These are phyloP conservation scores for Kandelia obovata DNA, from an alignment of 345 rosid genomes.

Conservation along the genomic window DNA sequence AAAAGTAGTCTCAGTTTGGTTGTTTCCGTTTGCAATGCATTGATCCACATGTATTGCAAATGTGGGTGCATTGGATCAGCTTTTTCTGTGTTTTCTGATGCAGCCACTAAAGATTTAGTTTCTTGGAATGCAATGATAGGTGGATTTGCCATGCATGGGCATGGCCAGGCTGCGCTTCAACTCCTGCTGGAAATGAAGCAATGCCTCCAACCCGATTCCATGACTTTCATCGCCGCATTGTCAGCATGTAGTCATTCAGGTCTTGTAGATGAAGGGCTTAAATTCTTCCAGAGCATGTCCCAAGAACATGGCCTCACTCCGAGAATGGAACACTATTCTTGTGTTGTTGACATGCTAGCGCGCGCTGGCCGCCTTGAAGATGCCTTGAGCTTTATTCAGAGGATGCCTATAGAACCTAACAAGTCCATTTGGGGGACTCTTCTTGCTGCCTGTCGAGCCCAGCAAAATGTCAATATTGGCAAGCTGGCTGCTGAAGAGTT, in stretches of 20 bases:
- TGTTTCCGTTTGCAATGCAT: constrained; percentile 34
- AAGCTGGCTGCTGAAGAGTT: constrained; percentile 33
- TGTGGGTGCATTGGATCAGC: constrained; percentile 32
- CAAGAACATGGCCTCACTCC: constrained; percentile 21
- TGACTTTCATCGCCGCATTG: constrained; percentile 30
- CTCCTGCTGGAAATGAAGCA: constrained; percentile 31
- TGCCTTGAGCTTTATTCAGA: constrained; percentile 25
- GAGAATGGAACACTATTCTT: constrained; percentile 35
- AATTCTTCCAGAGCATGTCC: constrained; percentile 25
- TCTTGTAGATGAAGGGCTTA: constrained; percentile 37
- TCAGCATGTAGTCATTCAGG: constrained; percentile 40
- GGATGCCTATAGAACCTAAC: constrained; percentile 34
- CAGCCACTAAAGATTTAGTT: constrained; percentile 30
- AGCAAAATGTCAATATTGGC: constrained; percentile 34
- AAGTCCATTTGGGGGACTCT: constrained; percentile 38
- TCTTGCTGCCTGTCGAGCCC: constrained; percentile 32
- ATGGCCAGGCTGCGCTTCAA: constrained; percentile 34
- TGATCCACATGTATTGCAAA: constrained; percentile 42
- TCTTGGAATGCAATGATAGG: constrained; percentile 47
- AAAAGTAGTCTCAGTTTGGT: constrained; percentile 16
- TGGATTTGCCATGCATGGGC: constrained; percentile 40
- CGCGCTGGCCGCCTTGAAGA: constrained; percentile 38
- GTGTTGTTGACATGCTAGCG: constrained; percentile 39
- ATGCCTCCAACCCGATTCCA: constrained; percentile 26
- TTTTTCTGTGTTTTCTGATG: constrained; percentile 20